Percentiles rank a stretch among this genome's conserved stretches.
These are phyloP conservation scores for Gloeopeniophorella convolvens DNA, from an alignment of 768 basidiomycete genomes.

Conservation along the genomic window DNA sequence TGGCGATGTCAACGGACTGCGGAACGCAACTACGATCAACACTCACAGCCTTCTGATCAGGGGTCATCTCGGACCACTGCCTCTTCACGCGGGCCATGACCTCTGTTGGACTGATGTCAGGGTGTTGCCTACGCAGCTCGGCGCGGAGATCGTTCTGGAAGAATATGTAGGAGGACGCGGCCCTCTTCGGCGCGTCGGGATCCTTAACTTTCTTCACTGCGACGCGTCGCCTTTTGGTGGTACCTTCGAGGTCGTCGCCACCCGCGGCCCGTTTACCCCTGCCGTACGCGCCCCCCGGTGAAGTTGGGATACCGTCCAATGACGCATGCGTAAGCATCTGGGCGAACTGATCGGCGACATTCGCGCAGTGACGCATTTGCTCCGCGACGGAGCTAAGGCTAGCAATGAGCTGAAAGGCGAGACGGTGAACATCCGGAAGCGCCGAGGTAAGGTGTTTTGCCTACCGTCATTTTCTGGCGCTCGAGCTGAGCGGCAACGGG, in stretches of 20 bases:
- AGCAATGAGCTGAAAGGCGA: conserved; percentile 41
- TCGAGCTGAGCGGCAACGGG: conserved; percentile 26
- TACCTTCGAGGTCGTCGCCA: conserved; percentile 24
- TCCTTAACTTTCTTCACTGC: conserved; percentile 67
- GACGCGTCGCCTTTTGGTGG: conserved; percentile 44
- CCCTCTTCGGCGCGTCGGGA: conserved; percentile 91
- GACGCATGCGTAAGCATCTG: conserved; percentile 37
- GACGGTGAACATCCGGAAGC: conserved; percentile 8
- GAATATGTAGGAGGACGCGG: conserved; percentile 86
- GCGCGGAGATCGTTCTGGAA: conserved; percentile 90
- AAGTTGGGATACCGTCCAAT: conserved; percentile 23
- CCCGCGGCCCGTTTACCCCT: conserved; percentile 45
- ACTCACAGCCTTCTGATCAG: conserved; percentile 69
- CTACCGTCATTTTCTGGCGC: conserved; percentile 26
- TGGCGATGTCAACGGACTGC: conserved; percentile 17
- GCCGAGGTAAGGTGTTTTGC: background rate
- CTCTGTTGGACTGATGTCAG: conserved; percentile 62
- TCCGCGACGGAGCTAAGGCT: conserved; percentile 53
- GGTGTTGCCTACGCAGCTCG: conserved; percentile 58
- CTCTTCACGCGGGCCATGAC: conserved; percentile 65
- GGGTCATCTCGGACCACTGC: conserved; percentile 64
- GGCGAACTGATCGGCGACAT: conserved; percentile 54
- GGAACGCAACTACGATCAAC: background rate
- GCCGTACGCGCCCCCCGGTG: background rate
- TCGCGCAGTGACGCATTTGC: conserved; percentile 56